phyloP scores from a whole-genome alignment of 805 yeast genomes.

The Cyberlindnera xishuangbannaensis region DNA sequence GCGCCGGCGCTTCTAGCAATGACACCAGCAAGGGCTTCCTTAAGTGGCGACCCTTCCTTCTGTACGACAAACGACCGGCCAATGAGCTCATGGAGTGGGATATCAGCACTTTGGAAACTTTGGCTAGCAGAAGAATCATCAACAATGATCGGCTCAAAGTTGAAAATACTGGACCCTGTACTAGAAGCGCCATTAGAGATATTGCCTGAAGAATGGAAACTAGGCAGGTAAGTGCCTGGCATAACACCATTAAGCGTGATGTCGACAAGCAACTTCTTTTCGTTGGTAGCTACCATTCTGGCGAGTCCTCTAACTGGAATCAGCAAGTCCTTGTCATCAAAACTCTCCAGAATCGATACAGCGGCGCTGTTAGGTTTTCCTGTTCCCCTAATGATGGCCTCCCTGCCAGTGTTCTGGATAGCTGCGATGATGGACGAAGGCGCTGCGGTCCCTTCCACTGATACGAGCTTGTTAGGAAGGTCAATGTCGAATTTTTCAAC shows the following conservation, averaged over 20 bases:
- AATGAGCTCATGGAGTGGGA: constrained; percentile 54
- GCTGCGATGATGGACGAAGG: constrained; percentile 70
- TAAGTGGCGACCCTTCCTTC: constrained; percentile 16
- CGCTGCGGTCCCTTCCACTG: constrained; percentile 62
- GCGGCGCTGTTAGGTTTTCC: constrained; percentile 87
- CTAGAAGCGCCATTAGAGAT: constrained; percentile 65
- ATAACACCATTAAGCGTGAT: constrained; percentile 67
- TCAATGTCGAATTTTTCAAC: constrained; percentile 50
- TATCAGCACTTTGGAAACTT: constrained; percentile 37
- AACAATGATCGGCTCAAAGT: constrained; percentile 28
- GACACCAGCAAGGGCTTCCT: constrained; percentile 64
- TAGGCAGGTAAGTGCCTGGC: constrained; percentile 63
- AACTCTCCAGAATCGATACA: constrained; percentile 80
- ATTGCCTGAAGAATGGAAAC: constrained; percentile 67
- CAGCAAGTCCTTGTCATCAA: constrained; percentile 32
- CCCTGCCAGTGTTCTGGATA: constrained; percentile 71
- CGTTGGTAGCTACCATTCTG: constrained; percentile 65
- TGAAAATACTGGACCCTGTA: constrained; percentile 48
- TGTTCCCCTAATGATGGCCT: constrained; percentile 89
- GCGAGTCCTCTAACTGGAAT: constrained; percentile 81
- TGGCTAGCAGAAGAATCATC: constrained; percentile 36
- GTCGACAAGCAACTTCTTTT: constrained; percentile 57
- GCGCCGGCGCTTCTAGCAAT: constrained; percentile 95
- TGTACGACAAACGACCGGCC: constrained; percentile 52
- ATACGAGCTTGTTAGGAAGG: constrained; percentile 52